Evolutionary conservation across 2,329 filamentous ascomycete genomes (phyloP).

Genomic region (Fusarium nisikadoi): DNA sequence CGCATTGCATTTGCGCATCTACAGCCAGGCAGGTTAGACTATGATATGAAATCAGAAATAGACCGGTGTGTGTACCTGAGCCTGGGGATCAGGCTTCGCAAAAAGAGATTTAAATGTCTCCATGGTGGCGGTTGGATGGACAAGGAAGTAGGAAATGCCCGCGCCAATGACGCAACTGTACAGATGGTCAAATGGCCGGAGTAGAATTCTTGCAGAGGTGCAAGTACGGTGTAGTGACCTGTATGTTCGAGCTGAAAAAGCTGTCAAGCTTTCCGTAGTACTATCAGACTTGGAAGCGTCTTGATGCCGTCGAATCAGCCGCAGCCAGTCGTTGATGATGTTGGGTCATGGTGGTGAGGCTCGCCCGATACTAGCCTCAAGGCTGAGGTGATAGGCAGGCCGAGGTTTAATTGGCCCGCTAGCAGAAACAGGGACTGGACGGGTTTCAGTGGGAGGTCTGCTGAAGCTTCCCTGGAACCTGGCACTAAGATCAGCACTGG

Average conservation of each 20-base stretch:
- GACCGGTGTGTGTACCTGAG: conserved; percentile 72
- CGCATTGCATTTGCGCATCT: conserved; percentile 96
- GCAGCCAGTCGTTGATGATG: conserved; percentile 35
- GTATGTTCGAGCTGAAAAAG: not conserved
- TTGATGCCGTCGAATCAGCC: conserved; percentile 24
- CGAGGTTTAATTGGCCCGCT: conserved; percentile 23
- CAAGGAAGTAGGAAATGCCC: conserved; percentile 10
- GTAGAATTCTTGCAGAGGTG: not conserved
- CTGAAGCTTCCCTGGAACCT: conserved; percentile 16
- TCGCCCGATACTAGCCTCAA: conserved; percentile 34
- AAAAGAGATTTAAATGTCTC: conserved; percentile 88
- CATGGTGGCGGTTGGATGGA: conserved; percentile 65
- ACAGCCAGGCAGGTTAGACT: conserved; percentile 12
- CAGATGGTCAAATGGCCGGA: conserved; percentile 26
- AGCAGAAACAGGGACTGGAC: conserved; percentile 3
- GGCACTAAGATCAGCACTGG: not conserved
- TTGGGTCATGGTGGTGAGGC: conserved; percentile 43
- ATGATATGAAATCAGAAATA: not conserved
- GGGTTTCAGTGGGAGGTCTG: conserved; percentile 11
- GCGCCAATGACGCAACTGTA: conserved; percentile 42
- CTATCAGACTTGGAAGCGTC: not conserved
- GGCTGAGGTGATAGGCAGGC: conserved; percentile 32
- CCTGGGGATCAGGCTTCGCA: conserved; percentile 90
- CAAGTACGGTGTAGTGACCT: not conserved
- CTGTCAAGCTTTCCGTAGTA: not conserved